Evolutionary conservation across 257 asterid species (phyloP).

Genomic region (Lavandula angustifolia): DNA sequence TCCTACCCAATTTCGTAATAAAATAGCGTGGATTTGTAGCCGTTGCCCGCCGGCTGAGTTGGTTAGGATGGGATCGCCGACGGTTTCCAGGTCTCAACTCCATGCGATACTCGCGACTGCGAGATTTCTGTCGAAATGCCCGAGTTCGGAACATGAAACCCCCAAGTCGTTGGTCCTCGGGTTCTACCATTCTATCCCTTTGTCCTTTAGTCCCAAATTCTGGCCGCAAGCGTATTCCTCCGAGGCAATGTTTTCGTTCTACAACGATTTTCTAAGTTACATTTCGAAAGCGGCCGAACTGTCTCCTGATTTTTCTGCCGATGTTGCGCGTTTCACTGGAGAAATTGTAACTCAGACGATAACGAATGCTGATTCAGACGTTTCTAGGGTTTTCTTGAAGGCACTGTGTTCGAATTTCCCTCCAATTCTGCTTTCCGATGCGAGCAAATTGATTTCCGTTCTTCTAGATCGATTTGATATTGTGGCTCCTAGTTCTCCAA

Average conservation of each 20-base stretch:
- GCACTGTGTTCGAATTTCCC: constrained; percentile 73
- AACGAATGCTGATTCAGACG: constrained; percentile 42
- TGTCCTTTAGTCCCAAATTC: constrained; percentile 56
- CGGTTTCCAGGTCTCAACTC: constrained; percentile 85
- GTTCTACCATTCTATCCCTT: constrained; percentile 75
- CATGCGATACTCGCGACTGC: constrained; percentile 77
- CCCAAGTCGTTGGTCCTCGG: constrained; percentile 74
- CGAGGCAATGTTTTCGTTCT: constrained; percentile 68
- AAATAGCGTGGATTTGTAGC: constrained; percentile 83
- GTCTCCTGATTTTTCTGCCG: constrained; percentile 65
- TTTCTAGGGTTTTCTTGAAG: constrained; percentile 60
- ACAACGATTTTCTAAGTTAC: constrained; percentile 56
- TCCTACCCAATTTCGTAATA: constrained; percentile 62
- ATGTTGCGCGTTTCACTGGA: constrained; percentile 77
- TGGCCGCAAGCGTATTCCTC: constrained; percentile 86
- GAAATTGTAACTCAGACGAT: constrained; percentile 63
- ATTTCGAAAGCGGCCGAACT: constrained; percentile 57
- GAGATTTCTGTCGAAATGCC: constrained; percentile 77
- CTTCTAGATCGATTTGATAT: constrained; percentile 77
- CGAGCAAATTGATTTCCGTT: constrained; percentile 55
- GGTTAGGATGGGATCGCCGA: constrained; percentile 69
- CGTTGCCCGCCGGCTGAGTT: constrained; percentile 87
- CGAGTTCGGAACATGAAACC: constrained; percentile 54
- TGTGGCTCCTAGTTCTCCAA: constrained; percentile 53
- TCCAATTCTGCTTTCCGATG: constrained; percentile 69